phyloP scores from a whole-genome alignment of 164 flowering plant species.

The Stephania japonica region DNA sequence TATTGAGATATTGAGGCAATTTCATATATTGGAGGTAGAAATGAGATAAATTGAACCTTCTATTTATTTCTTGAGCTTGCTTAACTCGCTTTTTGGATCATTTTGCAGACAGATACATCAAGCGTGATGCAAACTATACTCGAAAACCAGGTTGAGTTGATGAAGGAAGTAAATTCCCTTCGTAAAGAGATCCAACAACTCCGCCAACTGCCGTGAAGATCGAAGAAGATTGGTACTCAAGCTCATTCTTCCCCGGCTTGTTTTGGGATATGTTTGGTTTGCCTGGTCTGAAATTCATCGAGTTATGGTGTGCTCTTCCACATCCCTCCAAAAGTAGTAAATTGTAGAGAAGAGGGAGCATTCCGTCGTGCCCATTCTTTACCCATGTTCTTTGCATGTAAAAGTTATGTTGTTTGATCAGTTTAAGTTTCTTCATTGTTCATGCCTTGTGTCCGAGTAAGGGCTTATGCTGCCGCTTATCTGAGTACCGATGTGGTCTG shows the following conservation, averaged over 20 bases:
- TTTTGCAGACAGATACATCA: constrained; percentile 63
- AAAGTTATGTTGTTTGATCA: not conserved
- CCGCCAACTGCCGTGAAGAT: constrained; percentile 45
- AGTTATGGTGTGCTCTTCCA: not conserved
- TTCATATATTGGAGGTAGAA: constrained; percentile 60
- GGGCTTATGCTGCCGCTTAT: not conserved
- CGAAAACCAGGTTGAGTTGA: constrained; percentile 70
- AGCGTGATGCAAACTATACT: constrained; percentile 40
- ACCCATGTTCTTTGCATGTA: not conserved
- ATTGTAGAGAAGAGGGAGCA: not conserved
- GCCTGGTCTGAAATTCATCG: not conserved
- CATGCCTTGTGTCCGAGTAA: not conserved
- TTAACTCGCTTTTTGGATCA: not conserved
- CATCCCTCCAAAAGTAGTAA: not conserved
- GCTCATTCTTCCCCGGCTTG: not conserved
- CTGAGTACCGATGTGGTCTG: not conserved
- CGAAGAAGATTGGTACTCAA: not conserved
- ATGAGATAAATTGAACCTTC: constrained; percentile 12
- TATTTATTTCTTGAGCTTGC: not conserved
- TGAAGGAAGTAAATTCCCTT: constrained; percentile 71
- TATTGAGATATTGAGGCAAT: constrained; percentile 84
- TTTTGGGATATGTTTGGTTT: not conserved
- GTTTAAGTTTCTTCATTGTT: not conserved
- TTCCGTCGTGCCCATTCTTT: not conserved
- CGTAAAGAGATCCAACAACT: constrained; percentile 77